Percentiles rank a stretch among this genome's conserved stretches.
These are phyloP conservation scores for Colletotrichum graminicola DNA, from an alignment of 2,329 filamentous ascomycete species.

Conservation along the genomic window DNA sequence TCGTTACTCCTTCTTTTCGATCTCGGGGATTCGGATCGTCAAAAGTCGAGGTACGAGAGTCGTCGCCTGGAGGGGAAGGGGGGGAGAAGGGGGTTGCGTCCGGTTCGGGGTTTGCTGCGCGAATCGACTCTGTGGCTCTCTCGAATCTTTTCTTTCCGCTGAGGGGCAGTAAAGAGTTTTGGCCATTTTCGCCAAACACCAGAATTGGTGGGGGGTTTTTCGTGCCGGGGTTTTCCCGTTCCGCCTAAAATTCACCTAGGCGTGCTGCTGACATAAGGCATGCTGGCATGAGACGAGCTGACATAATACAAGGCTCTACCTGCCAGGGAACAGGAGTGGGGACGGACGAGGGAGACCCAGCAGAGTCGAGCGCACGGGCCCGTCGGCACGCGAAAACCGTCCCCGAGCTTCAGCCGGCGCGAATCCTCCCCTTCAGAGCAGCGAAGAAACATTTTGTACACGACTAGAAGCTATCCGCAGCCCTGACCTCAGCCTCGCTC, in stretches of 20 bases:
- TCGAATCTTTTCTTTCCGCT: slow-evolving; percentile 33
- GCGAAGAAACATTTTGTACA: slow-evolving; percentile 34
- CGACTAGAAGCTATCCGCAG: neutral
- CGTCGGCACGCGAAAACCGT: neutral
- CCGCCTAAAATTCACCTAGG: slow-evolving; percentile 26
- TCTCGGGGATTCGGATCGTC: slow-evolving; percentile 46
- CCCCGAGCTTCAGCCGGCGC: slow-evolving; percentile 42
- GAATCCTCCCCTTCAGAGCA: slow-evolving; percentile 19
- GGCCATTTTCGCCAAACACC: slow-evolving; percentile 43
- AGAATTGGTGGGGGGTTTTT: slow-evolving; percentile 42
- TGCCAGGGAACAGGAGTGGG: neutral
- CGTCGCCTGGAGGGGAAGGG: slow-evolving; percentile 18
- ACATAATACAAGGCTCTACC: slow-evolving; percentile 1
- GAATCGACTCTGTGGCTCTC: slow-evolving; percentile 33
- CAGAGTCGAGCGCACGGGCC: neutral
- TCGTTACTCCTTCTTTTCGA: neutral
- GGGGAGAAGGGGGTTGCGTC: slow-evolving; percentile 6
- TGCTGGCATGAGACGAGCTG: neutral
- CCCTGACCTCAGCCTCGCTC: neutral
- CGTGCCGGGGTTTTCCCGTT: slow-evolving; percentile 41
- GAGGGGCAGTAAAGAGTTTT: slow-evolving; percentile 44
- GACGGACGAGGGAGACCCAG: too few species aligned
- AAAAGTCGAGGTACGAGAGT: slow-evolving; percentile 15
- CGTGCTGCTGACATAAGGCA: slow-evolving; percentile 5
- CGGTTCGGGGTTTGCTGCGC: slow-evolving; percentile 31